Percentiles rank a stretch among this genome's conserved stretches.
These are phyloP conservation scores for Candida silvicultrix DNA, from an alignment of 805 yeast genomes.

Conservation along the genomic window DNA sequence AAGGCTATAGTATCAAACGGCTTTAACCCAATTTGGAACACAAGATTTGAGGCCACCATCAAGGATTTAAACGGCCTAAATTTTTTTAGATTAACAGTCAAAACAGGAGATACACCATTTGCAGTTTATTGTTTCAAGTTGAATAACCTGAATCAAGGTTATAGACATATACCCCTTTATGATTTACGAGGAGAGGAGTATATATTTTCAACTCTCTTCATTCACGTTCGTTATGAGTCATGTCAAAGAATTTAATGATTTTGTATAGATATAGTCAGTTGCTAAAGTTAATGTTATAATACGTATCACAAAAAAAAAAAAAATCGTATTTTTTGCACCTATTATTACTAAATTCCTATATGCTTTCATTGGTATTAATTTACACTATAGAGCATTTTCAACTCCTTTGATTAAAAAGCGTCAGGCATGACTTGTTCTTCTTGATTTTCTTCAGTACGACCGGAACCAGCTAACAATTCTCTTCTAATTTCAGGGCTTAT, in stretches of 20 bases:
- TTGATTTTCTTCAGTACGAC: slow-evolving; percentile 38
- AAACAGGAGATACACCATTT: slow-evolving; percentile 34
- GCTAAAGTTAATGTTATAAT: background rate
- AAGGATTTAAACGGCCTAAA: slow-evolving; percentile 38
- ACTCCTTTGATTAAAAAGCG: slow-evolving; percentile 13
- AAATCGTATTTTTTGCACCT: too few species aligned
- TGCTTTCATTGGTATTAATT: background rate
- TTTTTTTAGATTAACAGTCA: slow-evolving; percentile 49
- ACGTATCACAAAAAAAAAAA: background rate
- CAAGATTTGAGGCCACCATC: slow-evolving; percentile 35
- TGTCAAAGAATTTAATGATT: background rate
- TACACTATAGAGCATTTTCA: background rate
- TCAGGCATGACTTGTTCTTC: slow-evolving; percentile 27
- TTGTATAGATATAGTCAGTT: background rate
- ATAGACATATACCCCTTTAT: slow-evolving; percentile 71
- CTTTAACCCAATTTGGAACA: slow-evolving; percentile 82
- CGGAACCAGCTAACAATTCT: slow-evolving; percentile 81
- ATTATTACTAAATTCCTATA: too few species aligned
- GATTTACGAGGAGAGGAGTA: slow-evolving; percentile 79
- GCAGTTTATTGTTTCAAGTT: slow-evolving; percentile 62
- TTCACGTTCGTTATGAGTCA: slow-evolving; percentile 22
- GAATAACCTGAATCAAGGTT: slow-evolving; percentile 66
- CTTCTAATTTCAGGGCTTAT: slow-evolving; percentile 94
- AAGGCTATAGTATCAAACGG: slow-evolving; percentile 57
- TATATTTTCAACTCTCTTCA: slow-evolving; percentile 50